Conservation (phyloP, 805 yeast species). For the Cyberlindnera maclurae region DNA sequence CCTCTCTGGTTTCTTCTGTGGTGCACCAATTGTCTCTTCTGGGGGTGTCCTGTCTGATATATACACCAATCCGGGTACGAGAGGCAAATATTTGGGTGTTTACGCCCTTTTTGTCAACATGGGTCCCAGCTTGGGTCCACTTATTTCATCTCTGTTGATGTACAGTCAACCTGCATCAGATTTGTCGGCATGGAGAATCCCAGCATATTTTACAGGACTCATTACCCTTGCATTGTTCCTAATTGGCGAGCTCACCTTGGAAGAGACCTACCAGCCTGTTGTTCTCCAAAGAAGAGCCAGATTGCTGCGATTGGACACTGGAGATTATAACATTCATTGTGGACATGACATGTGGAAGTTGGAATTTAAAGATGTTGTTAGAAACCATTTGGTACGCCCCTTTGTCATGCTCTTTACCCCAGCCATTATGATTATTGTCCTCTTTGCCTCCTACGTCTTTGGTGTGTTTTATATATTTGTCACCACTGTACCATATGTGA, state of each 20-base stretch:
- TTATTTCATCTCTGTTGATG: slow-evolving; percentile 40
- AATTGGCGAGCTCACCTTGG: slow-evolving; percentile 30
- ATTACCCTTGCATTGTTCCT: slow-evolving; percentile 27
- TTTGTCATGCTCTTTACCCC: slow-evolving; percentile 16
- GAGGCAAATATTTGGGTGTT: slow-evolving; percentile 48
- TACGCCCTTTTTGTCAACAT: slow-evolving; percentile 41
- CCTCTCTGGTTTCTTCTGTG: slow-evolving; percentile 52
- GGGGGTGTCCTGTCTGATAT: slow-evolving; percentile 52
- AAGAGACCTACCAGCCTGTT: slow-evolving; percentile 13
- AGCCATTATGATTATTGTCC: slow-evolving; percentile 34
- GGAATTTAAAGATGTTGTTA: slow-evolving; percentile 10
- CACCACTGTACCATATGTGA: slow-evolving; percentile 37
- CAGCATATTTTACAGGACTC: slow-evolving; percentile 45
- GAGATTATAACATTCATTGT: slow-evolving; percentile 12
- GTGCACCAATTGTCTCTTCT: slow-evolving; percentile 51
- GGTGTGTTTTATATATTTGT: slow-evolving; percentile 40
- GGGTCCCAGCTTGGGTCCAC: slow-evolving; percentile 40
- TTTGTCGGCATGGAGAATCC: slow-evolving; percentile 50
- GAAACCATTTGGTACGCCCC: slow-evolving; percentile 13
- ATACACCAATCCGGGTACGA: slow-evolving; percentile 33
- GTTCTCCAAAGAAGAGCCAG: slow-evolving; percentile 11
- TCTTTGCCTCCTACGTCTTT: slow-evolving; percentile 43
- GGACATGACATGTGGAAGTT: slow-evolving; percentile 15
- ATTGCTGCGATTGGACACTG: slow-evolving; percentile 6
- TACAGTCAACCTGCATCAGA: slow-evolving; percentile 27